A percentile compares a stretch with the other conserved stretches of the same genome.
These are phyloP conservation scores for Dissophora globulifera DNA, from an alignment of 192 early-diverging fungal species.

Conservation along the genomic window DNA sequence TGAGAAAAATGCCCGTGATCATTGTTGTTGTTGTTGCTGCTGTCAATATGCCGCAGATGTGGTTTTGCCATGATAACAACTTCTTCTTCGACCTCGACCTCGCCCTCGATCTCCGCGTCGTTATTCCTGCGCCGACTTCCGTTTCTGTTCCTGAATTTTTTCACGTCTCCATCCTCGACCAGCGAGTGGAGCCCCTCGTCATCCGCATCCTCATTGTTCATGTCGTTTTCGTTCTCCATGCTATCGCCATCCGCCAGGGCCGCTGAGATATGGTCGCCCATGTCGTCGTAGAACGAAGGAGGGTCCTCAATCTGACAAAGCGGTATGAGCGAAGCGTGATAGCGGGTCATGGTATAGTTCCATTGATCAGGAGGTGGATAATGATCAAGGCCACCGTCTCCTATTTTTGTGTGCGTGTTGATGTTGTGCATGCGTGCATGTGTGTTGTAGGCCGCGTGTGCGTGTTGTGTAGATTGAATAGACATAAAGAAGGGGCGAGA, in stretches of 20 bases:
- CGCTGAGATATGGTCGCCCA: constrained; percentile 30
- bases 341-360: constrained; percentile 51
- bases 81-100: no score
- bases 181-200: no score
- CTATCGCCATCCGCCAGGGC: no score
- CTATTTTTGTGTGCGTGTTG: constrained; percentile 24
- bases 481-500: background rate
- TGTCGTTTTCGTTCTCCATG: constrained; percentile 11
- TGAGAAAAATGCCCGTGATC: constrained; percentile 16
- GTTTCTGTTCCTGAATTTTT: background rate
- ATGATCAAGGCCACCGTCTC: constrained; percentile 37
- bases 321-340: constrained; percentile 50
- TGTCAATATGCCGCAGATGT: constrained; percentile 18
- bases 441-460: background rate
- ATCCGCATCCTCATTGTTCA: constrained; percentile 6
- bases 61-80: constrained; percentile 27
- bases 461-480: constrained; percentile 2
- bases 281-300: constrained; percentile 38
- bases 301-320: constrained; percentile 47
- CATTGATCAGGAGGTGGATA: constrained; percentile 53
- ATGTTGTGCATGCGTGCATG: background rate
- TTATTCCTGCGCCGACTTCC: no score
- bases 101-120: no score
- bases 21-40: constrained; percentile 10
- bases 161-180: background rate